phyloP scores from a whole-genome alignment of 2,329 filamentous ascomycete genomes.

The Alternaria gaisen region DNA sequence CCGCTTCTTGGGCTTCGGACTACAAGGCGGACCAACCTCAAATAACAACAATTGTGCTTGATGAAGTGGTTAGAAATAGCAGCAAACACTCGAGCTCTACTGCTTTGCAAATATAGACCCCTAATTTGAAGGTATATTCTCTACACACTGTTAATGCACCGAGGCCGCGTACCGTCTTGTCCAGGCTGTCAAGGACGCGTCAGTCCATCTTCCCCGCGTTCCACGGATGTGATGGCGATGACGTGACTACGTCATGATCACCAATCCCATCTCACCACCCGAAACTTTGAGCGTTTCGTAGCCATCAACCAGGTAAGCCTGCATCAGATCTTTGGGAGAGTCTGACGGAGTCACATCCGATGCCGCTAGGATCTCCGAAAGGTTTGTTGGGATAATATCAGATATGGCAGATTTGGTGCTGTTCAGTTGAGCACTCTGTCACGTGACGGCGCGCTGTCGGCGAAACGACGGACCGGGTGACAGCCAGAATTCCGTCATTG shows the following conservation, averaged over 20 bases:
- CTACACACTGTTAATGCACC: neutral
- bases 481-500: neutral
- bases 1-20: slow-evolving; percentile 12
- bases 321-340: neutral
- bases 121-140: neutral
- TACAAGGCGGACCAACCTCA: slow-evolving; percentile 17
- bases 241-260: slow-evolving; percentile 8
- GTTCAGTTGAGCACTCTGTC: neutral
- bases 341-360: neutral
- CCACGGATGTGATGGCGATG: slow-evolving; percentile 4
- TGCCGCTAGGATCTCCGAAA: neutral
- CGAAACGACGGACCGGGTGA: neutral
- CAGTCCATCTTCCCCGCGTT: slow-evolving; percentile 18
- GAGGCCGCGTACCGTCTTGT: slow-evolving; percentile 14
- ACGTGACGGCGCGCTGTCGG: slow-evolving; percentile 11
- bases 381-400: neutral
- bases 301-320: neutral
- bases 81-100: neutral
- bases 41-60: slow-evolving; percentile 1
- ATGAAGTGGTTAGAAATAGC: neutral
- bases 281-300: slow-evolving; percentile 1
- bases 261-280: slow-evolving; percentile 3
- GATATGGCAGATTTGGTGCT: neutral
- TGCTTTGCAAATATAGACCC: neutral
- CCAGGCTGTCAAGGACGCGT: slow-evolving; percentile 28